Conservation (phyloP, 129 eudicot species). For the Silybum marianum region DNA sequence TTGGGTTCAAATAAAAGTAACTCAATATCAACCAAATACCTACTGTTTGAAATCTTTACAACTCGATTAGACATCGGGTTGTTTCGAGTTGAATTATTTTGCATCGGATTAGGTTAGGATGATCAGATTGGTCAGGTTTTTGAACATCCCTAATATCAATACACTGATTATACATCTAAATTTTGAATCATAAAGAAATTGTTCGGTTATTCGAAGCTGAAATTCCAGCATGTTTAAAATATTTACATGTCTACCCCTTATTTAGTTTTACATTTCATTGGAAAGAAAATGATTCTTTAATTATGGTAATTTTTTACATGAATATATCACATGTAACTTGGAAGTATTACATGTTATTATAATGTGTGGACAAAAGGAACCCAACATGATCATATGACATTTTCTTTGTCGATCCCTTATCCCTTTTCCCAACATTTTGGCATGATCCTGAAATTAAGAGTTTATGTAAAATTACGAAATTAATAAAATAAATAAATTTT, state of each 20-base stretch:
- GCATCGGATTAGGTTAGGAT: no score
- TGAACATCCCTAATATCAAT: no score
- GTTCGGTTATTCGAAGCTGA: not conserved
- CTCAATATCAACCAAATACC: no score
- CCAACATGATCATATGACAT: not conserved
- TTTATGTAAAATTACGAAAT: not conserved
- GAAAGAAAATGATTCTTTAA: not conserved
- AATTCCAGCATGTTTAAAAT: not conserved
- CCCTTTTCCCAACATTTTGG: not conserved
- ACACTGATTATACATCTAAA: not conserved
- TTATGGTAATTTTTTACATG: not conserved
- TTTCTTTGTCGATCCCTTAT: not conserved
- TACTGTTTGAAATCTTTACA: no score
- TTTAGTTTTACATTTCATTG: not conserved
- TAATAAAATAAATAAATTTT: not conserved
- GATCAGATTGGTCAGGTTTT: no score
- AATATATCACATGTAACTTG: not conserved
- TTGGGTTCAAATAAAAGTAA: no score
- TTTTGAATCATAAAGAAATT: not conserved
- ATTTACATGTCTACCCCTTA: not conserved
- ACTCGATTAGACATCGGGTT: no score
- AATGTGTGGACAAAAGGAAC: not conserved
- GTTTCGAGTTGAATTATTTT: no score
- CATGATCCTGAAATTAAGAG: not conserved
- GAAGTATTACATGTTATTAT: not conserved